A percentile compares a stretch with the other conserved stretches of the same genome.
These are phyloP conservation scores for Ogataea dorogensis DNA, from an alignment of 805 yeast genomes.

Conservation along the genomic window DNA sequence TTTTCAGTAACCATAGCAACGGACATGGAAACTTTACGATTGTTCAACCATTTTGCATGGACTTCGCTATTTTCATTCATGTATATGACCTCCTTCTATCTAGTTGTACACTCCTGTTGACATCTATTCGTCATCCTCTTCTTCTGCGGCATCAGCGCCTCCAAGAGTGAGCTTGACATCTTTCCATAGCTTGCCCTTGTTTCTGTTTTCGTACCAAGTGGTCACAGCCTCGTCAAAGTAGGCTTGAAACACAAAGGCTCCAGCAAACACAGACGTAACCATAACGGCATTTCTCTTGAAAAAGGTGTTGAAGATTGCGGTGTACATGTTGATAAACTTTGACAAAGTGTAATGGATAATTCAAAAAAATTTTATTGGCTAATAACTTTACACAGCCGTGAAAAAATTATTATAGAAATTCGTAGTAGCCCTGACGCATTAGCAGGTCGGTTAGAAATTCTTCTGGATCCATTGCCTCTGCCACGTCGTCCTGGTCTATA, in stretches of 20 bases:
- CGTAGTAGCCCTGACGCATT: slow-evolving; percentile 18
- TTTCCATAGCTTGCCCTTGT: slow-evolving; percentile 83
- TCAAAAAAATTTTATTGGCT: slow-evolving; percentile 21
- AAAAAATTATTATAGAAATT: slow-evolving; percentile 6
- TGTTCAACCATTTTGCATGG: not conserved
- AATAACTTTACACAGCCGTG: slow-evolving; percentile 6
- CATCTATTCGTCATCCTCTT: slow-evolving; percentile 52
- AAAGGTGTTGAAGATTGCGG: slow-evolving; percentile 59
- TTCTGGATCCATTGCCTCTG: slow-evolving; percentile 18
- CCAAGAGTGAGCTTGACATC: slow-evolving; percentile 64
- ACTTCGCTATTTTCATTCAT: slow-evolving; percentile 1
- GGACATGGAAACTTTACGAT: no score
- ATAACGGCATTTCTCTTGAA: slow-evolving; percentile 90
- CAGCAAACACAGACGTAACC: slow-evolving; percentile 78
- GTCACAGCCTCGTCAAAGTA: slow-evolving; percentile 67
- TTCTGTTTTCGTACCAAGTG: slow-evolving; percentile 71
- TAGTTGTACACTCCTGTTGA: slow-evolving; percentile 11
- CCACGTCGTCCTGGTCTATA: slow-evolving; percentile 4
- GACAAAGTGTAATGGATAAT: slow-evolving; percentile 11
- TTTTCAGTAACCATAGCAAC: not conserved
- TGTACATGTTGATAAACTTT: slow-evolving; percentile 21
- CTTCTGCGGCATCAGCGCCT: slow-evolving; percentile 56
- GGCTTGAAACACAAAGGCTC: slow-evolving; percentile 85
- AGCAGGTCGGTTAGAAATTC: slow-evolving; percentile 18
- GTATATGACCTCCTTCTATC: slow-evolving; percentile 9